A percentile compares a stretch with the other conserved stretches of the same genome.
Conservation (phyloP, 352 stramenopile species). For the Thraustochytrium sp. region DNA sequence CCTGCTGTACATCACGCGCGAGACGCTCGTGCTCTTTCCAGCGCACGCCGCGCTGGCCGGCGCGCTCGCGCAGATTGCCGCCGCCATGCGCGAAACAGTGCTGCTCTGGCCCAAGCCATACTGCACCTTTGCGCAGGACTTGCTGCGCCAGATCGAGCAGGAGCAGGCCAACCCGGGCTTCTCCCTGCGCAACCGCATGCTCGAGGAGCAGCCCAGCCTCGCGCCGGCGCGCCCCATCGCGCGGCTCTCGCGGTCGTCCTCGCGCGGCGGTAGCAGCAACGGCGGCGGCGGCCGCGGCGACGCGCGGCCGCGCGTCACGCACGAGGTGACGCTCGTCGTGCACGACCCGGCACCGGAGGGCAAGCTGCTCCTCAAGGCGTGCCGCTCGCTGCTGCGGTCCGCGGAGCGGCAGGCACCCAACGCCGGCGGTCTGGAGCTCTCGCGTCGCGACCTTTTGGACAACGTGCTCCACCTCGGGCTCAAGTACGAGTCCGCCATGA, state of each 20-base stretch:
- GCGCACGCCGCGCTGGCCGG: neutral
- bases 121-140: neutral
- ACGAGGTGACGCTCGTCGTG: neutral
- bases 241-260: neutral
- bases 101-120: constrained; percentile 20
- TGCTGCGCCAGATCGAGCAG: neutral
- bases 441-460: neutral
- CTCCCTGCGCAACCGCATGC: neutral
- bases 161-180: neutral
- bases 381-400: neutral
- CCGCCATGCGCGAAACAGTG: neutral
- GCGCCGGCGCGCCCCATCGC: neutral
- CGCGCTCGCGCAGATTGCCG: neutral
- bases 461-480: neutral
- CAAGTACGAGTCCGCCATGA: neutral
- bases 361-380: neutral
- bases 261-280: neutral
- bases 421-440: neutral
- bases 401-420: neutral
- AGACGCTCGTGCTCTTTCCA: constrained; percentile 18
- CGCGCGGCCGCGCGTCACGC: too few relatives aligned
- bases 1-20: constrained; percentile 14
- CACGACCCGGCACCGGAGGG: neutral
- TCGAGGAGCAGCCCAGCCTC: neutral
- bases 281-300: neutral